phyloP scores from a whole-genome alignment of 2,329 filamentous ascomycete species.

The Fusarium neocosmosporiellum region DNA sequence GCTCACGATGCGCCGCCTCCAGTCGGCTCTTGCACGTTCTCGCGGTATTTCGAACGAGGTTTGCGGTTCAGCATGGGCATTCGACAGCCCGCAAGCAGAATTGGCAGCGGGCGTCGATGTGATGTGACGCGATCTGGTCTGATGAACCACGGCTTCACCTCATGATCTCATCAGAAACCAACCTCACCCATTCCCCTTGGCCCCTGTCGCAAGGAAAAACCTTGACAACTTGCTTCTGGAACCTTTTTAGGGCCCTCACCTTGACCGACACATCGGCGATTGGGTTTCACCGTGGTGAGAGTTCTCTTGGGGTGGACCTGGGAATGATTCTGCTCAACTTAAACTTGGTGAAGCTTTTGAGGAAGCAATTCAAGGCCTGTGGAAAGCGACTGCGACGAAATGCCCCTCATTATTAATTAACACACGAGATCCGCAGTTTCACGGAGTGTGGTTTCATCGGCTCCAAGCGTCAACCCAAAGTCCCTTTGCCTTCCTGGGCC shows the following conservation, averaged over 20 bases:
- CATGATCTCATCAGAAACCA: slow-evolving; percentile 6
- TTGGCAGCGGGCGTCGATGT: slow-evolving; percentile 15
- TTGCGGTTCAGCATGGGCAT: slow-evolving; percentile 13
- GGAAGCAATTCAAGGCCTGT: neutral
- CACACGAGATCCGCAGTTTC: slow-evolving; percentile 20
- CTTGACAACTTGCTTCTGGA: neutral
- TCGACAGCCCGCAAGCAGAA: slow-evolving; percentile 23
- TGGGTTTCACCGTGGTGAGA: slow-evolving; percentile 4
- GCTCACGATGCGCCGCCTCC: neutral
- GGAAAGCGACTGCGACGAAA: neutral
- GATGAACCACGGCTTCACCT: slow-evolving; percentile 21
- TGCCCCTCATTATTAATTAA: neutral
- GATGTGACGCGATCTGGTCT: slow-evolving; percentile 29
- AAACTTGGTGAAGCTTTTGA: neutral
- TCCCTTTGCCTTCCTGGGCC: neutral
- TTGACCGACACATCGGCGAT: neutral
- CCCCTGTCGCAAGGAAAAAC: neutral
- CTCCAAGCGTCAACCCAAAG: slow-evolving; percentile 10
- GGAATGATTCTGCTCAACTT: neutral
- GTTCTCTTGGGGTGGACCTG: neutral
- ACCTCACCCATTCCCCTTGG: neutral
- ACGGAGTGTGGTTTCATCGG: slow-evolving; percentile 10
- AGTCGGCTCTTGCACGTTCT: slow-evolving; percentile 18
- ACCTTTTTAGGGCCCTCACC: neutral
- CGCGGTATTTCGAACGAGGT: slow-evolving; percentile 18